Base-by-base conservation (phyloP, 2,329 filamentous ascomycete genomes). In the Colletotrichum viniferum region DNA sequence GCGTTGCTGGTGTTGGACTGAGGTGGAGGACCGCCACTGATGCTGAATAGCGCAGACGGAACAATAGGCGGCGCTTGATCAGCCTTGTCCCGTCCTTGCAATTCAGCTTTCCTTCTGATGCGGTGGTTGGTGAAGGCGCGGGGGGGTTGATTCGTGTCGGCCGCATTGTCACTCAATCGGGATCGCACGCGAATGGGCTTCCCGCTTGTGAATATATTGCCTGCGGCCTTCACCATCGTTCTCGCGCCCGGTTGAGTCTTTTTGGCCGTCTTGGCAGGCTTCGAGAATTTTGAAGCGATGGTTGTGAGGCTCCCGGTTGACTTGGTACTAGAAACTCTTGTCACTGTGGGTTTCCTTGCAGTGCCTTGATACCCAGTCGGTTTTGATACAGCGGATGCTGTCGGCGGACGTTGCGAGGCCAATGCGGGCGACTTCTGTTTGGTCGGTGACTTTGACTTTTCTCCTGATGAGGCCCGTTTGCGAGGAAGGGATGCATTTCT, bases 191-290 rank as follows among this genome's bases (percentile, higher is more conserved):
- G 88, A 34, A 78, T 81, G 30, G 78, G 80, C 72, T 83, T 88
- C 3, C 89, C 88, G 12, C 83, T 83, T 8, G 80, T 77, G 63
- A 90, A 90, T 2, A 90, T 84, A 73, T 90, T 91, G 16, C 71
- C 77, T 12, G 13, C 30, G 16, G 65, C 60, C 12, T 48, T 68
- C 5, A 73, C 28, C 64, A 76, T 76, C 24, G 34, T 76, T 18
- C 69, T 76, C 18, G 65, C 32, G 68, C 36, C 24, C 13, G 48
- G 61, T 34, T 77, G 55, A 28, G 65, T 30, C 63, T 71, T 28
- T 69, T 38, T 55, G 70, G 79, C 34, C 72, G 76, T 71, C 72
- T 81, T 71, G 77, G 79, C 70, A 56, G 79, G 79, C 66, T 79
- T 79, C 56, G 80, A 80, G 32, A 80, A 81, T 55, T 60, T 48